phyloP scores from a whole-genome alignment of 1,139 yeast genomes.

The Geotrichum reessii region DNA sequence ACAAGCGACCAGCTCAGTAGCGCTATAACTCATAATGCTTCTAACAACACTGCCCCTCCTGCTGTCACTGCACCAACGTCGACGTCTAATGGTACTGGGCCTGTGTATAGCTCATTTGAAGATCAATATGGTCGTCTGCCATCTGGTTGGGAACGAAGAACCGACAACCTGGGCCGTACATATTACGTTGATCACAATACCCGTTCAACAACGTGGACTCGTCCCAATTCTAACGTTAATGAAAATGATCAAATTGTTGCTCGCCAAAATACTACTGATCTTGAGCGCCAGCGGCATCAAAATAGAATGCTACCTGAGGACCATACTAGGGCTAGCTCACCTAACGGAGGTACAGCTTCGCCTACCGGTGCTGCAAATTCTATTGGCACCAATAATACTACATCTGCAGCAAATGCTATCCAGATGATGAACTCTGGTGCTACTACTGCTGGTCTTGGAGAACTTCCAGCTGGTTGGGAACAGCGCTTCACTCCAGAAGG shows the following conservation, averaged over 20 bases:
- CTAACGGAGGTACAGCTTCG: conserved; percentile 22
- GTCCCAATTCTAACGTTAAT: conserved; percentile 60
- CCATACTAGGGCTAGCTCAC: conserved; percentile 34
- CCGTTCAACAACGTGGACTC: conserved; percentile 96
- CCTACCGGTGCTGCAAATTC: conserved; percentile 23
- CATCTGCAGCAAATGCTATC: conserved; percentile 49
- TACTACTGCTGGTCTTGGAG: conserved; percentile 93
- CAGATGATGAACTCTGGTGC: conserved; percentile 62
- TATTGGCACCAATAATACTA: conserved; percentile 52
- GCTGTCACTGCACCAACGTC: conserved; percentile 22
- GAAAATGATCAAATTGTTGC: conserved; percentile 40
- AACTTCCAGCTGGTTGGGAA: conserved; percentile 98
- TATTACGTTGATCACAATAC: conserved; percentile 97
- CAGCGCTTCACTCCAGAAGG: conserved; percentile 98
- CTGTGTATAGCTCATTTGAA: conserved; percentile 62
- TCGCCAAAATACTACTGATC: conserved; percentile 60
- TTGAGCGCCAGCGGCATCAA: conserved; percentile 86
- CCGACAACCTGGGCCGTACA: conserved; percentile 94
- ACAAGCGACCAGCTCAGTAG: conserved; percentile 20
- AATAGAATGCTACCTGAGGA: conserved; percentile 85
- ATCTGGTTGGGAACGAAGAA: conserved; percentile 98
- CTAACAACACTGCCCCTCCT: conserved; percentile 20
- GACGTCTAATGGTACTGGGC: conserved; percentile 23
- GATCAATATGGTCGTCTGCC: conserved; percentile 96
- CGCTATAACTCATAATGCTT: conserved; percentile 11